A percentile compares a stretch with the other conserved stretches of the same genome.
Conservation (phyloP, 2,329 filamentous ascomycete species). For the Paecilomyces sp. region DNA sequence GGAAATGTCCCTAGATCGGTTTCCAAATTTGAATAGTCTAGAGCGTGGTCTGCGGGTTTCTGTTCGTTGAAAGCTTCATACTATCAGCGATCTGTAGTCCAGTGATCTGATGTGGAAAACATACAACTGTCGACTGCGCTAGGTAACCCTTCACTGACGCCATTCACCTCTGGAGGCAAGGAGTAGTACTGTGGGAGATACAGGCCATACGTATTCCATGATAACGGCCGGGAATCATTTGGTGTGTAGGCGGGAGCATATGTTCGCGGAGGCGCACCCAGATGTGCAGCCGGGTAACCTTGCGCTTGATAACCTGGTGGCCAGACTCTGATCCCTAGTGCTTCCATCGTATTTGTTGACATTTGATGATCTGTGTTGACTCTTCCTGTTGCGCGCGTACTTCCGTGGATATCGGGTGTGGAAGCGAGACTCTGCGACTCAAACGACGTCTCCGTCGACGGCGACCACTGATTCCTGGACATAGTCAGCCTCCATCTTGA, state of each 20-base stretch:
- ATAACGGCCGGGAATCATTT: neutral
- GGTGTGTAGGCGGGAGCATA: neutral
- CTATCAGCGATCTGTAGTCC: neutral
- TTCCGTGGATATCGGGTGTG: neutral
- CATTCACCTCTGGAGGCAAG: neutral
- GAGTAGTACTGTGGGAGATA: neutral
- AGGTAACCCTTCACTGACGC: neutral
- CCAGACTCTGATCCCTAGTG: neutral
- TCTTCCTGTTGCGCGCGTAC: neutral
- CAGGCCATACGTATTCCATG: neutral
- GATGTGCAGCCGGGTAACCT: neutral
- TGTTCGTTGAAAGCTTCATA: neutral
- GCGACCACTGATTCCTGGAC: neutral
- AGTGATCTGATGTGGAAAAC: neutral
- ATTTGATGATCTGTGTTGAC: neutral
- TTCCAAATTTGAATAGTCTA: neutral
- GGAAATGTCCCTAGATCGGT: neutral
- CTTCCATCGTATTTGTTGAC: neutral
- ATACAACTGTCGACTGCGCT: neutral
- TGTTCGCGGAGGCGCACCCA: neutral
- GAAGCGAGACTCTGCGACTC: neutral
- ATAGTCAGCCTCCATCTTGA: neutral
- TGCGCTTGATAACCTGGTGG: neutral
- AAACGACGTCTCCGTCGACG: neutral
- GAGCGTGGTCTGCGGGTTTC: neutral